Evolutionary conservation across 305 asterid species (phyloP).

Genomic region (Solanum aculeatissimum): DNA sequence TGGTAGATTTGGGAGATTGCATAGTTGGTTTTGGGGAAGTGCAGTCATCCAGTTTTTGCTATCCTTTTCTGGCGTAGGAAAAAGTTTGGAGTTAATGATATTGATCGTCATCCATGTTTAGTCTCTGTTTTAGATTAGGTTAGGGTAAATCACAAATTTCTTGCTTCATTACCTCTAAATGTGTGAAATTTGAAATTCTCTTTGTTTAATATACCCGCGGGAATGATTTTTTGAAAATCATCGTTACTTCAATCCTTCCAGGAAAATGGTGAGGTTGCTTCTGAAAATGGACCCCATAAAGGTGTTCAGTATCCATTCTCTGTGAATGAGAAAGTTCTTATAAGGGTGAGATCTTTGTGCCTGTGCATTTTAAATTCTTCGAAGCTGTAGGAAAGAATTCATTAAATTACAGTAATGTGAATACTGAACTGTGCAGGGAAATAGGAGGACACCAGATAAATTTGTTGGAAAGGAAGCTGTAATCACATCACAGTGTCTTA

Average conservation of each 20-base stretch:
- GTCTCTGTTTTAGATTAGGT: background rate
- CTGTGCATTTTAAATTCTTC: background rate
- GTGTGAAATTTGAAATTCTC: background rate
- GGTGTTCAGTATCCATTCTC: constrained; percentile 87
- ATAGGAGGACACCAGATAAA: constrained; percentile 93
- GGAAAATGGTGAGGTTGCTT: constrained; percentile 67
- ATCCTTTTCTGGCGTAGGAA: background rate
- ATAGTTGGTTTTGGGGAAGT: background rate
- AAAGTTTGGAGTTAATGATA: background rate
- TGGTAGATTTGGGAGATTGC: background rate
- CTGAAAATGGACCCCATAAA: constrained; percentile 59
- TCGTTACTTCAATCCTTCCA: constrained; percentile 17
- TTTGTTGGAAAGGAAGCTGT: constrained; percentile 96
- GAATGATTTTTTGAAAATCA: constrained; percentile 8
- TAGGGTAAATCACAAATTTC: background rate
- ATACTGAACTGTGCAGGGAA: constrained; percentile 53
- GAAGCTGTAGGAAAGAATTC: background rate
- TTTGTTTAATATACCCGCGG: background rate
- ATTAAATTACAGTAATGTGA: background rate
- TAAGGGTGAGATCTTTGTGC: constrained; percentile 42
- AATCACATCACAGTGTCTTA: constrained; percentile 83
- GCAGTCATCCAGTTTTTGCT: background rate
- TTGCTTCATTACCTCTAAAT: background rate
- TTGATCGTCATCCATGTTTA: background rate
- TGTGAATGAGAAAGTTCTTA: constrained; percentile 77